Evolutionary conservation across 2,329 filamentous ascomycete genomes (phyloP).

Genomic region (Alternaria metachromatica): DNA sequence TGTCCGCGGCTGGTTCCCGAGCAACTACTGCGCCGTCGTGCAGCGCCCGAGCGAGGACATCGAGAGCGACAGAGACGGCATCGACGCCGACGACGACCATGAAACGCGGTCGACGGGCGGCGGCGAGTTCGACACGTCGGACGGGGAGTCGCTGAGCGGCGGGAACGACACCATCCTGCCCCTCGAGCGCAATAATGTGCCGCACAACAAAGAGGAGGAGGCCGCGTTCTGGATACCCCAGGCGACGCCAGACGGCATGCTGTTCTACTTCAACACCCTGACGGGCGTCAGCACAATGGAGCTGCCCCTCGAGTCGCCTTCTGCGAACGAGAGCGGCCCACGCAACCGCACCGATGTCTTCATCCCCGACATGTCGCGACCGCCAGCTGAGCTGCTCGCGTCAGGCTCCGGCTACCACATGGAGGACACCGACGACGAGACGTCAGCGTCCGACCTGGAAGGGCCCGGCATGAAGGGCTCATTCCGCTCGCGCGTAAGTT

Average conservation of each 20-base stretch:
- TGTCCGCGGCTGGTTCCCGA: conserved; percentile 97
- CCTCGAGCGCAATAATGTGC: conserved; percentile 67
- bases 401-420: conserved; percentile 79
- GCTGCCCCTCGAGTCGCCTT: conserved; percentile 89
- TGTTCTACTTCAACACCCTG: conserved; percentile 99
- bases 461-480: conserved; percentile 76
- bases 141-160: conserved; percentile 54
- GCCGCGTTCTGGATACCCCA: conserved; percentile 99
- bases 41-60: conserved; percentile 75
- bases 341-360: conserved; percentile 86
- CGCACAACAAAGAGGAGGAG: conserved; percentile 70
- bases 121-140: conserved; percentile 50
- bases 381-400: conserved; percentile 89
- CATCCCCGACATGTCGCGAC: conserved; percentile 87
- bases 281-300: conserved; percentile 96
- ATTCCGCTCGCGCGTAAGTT: conserved; percentile 70
- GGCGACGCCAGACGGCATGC: conserved; percentile 86
- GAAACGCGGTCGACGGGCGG: conserved; percentile 56
- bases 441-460: conserved; percentile 82
- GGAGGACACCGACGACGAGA: conserved; percentile 89
- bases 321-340: conserved; percentile 80
- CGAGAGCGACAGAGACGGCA: conserved; percentile 66
- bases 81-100: conserved; percentile 57
- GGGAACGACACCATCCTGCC: conserved; percentile 58
- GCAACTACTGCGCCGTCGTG: conserved; percentile 95